Evolutionary conservation across 495 filamentous ascomycete species (phyloP).

Genomic region (Tuber microsphaerosporum): DNA sequence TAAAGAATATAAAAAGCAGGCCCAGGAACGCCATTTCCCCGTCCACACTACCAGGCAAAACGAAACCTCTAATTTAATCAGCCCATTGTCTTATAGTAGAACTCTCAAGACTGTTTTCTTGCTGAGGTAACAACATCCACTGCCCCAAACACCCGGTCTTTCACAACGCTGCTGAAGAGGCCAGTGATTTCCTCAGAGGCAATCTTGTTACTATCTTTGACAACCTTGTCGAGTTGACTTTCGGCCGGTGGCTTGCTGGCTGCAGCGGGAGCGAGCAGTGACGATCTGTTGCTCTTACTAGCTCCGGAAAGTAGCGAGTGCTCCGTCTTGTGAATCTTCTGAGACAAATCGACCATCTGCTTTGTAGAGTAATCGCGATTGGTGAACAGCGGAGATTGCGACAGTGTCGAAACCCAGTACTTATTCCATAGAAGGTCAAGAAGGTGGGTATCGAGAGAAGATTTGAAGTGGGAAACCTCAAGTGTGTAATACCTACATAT

Average conservation of each 20-base stretch:
- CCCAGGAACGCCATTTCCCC: neutral
- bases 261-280: slow-evolving; percentile 14
- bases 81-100: neutral
- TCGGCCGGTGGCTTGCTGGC: slow-evolving; percentile 43
- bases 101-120: neutral
- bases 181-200: slow-evolving; percentile 80
- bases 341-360: slow-evolving; percentile 80
- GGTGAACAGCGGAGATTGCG: slow-evolving; percentile 83
- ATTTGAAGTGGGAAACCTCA: slow-evolving; percentile 88
- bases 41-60: neutral
- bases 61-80: neutral
- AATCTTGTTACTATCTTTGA: slow-evolving; percentile 71
- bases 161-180: slow-evolving; percentile 71
- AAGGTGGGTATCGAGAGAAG: slow-evolving; percentile 73
- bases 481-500: slow-evolving; percentile 68
- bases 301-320: slow-evolving; percentile 18
- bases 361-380: slow-evolving; percentile 90
- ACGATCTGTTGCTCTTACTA: slow-evolving; percentile 26
- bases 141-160: slow-evolving; percentile 74
- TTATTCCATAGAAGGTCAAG: slow-evolving; percentile 95
- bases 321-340: slow-evolving; percentile 63
- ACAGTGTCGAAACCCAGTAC: slow-evolving; percentile 98
- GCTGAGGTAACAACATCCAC: slow-evolving; percentile 45
- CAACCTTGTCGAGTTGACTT: slow-evolving; percentile 67
- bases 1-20: slow-evolving; percentile 1